Evolutionary conservation across 2,329 filamentous ascomycete genomes (phyloP), one percentile per base, ranked within the genome.

Genomic region (Capronia americana): DNA sequence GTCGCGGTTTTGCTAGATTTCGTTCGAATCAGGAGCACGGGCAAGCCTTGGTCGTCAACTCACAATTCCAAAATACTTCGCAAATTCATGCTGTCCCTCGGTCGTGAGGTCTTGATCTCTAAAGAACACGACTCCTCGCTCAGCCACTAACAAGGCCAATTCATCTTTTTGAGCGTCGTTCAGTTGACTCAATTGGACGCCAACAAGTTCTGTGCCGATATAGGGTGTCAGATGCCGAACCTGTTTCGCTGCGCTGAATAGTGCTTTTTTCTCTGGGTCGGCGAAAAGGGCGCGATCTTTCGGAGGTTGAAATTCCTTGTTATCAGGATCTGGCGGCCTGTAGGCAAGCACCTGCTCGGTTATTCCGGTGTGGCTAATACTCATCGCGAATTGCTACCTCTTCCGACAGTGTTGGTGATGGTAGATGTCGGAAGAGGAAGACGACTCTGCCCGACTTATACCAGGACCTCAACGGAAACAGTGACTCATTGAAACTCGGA

Each of bases 61-160:
- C 34, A 65, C 66, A 26, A 70, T 68, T 12, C 69, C 70, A 56
- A 65, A 72, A 54, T 72, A 50, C 28, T 65, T 66, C 7, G 60
- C 64, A 50, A 71, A 58, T 24, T 67, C 64, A 44, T 69, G 63
- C 48, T 72, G 70, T 38, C 69, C 57, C 4, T 71, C 69, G 34
- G 67, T 53, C 0, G 68, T 69, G 20, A 70, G 48, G 30, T 71
- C 70, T 51, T 72, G 70, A 30, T 68, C 62, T 46, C 68, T 30
- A 66, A 72, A 68, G 59, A 71, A 71, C 3, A 72, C 69, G 5
- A 72, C 70, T 20, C 70, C 70, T 61, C 69, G 61, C 68, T 92
- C 85, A 11, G 91, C 88, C 11, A 93, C 89, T 69, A 90, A 88
- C 23, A 89, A 86, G 0, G 82, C 83, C 10, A 85, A 79, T 69